Conservation (phyloP, 768 basidiomycete species). For the Guyanaporus albipodus region DNA sequence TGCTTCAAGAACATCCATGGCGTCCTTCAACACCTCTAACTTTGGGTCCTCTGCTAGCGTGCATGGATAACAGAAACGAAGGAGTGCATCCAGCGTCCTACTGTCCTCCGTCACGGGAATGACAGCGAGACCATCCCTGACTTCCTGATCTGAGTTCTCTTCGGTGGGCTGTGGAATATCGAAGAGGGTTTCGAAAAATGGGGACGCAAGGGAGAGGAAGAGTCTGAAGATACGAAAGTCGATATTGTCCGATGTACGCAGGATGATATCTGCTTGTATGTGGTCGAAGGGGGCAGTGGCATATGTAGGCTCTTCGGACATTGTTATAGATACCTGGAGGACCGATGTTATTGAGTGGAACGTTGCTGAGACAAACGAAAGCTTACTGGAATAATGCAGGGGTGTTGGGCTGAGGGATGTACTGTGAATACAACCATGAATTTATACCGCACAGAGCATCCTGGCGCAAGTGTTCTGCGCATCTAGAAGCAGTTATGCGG, state of each 20-base stretch:
- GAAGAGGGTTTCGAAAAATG: slow-evolving; percentile 33
- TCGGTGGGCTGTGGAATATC: slow-evolving; percentile 24
- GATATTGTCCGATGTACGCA: slow-evolving; percentile 27
- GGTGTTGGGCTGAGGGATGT: too few species aligned
- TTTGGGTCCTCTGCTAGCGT: slow-evolving; percentile 19
- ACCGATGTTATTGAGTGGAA: not conserved
- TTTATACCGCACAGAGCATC: too few species aligned
- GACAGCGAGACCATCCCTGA: slow-evolving; percentile 18
- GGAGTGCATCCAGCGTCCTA: slow-evolving; percentile 22
- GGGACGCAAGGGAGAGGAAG: slow-evolving; percentile 33
- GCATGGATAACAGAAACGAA: slow-evolving; percentile 28
- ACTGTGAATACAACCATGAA: too few species aligned
- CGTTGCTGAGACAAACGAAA: not conserved
- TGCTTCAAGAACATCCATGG: slow-evolving; percentile 9
- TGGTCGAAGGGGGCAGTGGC: slow-evolving; percentile 24
- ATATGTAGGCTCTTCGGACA: not conserved
- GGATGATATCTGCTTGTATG: slow-evolving; percentile 18
- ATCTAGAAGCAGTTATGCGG: too few species aligned
- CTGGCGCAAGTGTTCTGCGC: too few species aligned
- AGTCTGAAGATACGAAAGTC: too few species aligned
- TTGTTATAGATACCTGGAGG: not conserved
- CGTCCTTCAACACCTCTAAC: slow-evolving; percentile 8
- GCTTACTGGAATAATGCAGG: too few species aligned
- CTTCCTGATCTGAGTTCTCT: not conserved
- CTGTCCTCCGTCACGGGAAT: slow-evolving; percentile 17